Percentiles rank a stretch among this genome's conserved stretches.
These are phyloP conservation scores for Capsella bursapastoris DNA, from an alignment of 345 rosid genomes.

Conservation along the genomic window DNA sequence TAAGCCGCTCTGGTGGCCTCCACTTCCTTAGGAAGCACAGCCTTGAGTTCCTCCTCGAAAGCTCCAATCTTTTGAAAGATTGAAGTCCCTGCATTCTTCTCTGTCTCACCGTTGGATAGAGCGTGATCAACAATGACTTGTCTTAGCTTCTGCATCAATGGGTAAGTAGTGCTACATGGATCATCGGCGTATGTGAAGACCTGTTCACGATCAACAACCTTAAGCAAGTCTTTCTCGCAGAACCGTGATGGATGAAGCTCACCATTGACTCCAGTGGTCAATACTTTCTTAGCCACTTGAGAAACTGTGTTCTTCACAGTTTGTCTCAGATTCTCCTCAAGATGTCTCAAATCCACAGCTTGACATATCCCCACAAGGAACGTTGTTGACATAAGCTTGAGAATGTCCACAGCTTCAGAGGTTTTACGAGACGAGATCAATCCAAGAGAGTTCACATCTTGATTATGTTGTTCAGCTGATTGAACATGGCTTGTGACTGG, in stretches of 20 bases:
- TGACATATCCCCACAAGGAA: conserved; percentile 69
- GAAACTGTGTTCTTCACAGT: conserved; percentile 61
- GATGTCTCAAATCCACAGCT: conserved; percentile 71
- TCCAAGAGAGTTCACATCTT: conserved; percentile 79
- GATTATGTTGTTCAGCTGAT: conserved; percentile 82
- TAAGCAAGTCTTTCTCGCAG: conserved; percentile 67
- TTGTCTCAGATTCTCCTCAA: conserved; percentile 71
- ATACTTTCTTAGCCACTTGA: conserved; percentile 59
- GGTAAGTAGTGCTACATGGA: conserved; percentile 65
- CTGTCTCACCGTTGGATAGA: conserved; percentile 54
- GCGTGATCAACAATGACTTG: conserved; percentile 72
- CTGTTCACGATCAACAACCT: conserved; percentile 58
- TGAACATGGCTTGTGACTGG: conserved; percentile 82
- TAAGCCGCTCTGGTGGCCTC: conserved; percentile 55
- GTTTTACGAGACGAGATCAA: conserved; percentile 71
- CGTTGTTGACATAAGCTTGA: conserved; percentile 78
- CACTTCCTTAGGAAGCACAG: conserved; percentile 62
- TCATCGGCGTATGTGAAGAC: conserved; percentile 65
- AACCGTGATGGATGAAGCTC: conserved; percentile 72
- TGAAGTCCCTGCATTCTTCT: conserved; percentile 56
- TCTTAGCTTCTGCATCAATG: conserved; percentile 66
- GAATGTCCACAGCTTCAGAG: conserved; percentile 61
- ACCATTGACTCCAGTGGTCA: conserved; percentile 57
- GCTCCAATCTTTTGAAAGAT: conserved; percentile 67
- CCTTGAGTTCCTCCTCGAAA: conserved; percentile 64